Evolutionary conservation across 805 yeast genomes (phyloP), one percentile per base, ranked within the genome.

Genomic region (Teunomyces aglyptinius): DNA sequence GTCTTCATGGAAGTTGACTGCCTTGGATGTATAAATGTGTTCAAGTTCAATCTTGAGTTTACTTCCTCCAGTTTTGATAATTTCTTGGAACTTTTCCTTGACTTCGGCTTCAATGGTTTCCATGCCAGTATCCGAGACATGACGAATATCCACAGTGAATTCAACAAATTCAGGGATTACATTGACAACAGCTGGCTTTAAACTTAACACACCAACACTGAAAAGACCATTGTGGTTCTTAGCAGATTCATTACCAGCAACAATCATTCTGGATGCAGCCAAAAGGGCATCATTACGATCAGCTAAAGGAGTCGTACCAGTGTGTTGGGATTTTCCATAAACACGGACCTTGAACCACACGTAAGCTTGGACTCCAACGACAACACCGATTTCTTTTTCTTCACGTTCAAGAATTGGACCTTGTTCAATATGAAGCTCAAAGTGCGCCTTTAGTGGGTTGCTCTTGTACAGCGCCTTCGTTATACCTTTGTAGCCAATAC

Each of bases 361-460:
- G 54, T 80, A 81, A 1, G 85, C 85, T 60, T 85, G 90, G 27
- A 77, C 86, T 28, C 86, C 86, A 10, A 70, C 70, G 7, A 85
- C 89, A 39, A 84, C 68, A 28, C 91, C 91, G 47, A 85, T 78
- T 47, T 75, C 74, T 55, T 78, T 78, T 4, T 73, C 56, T 27
- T 73, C 74, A 19, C 73, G 72, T 58, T 85, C 89, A 42, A 85
- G 70, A 33, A 83, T 73, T 10, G 90, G 90, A 5, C 91, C 91
- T 63, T 85, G 91, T 57, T 85, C 90, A 49, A 85, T 85, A 58
- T 85, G 91, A 45, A 85, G 68, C 60, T 85, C 91, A 59, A 85
- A 84, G 62, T 85, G 89, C 7, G 86, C 84, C 16, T 80, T 79
- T 18, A 85, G 65, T 15, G 85, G 86, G 51, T 77, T 80, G 18